These are phyloP conservation scores for Kuraishia hungarica DNA, from an alignment of 805 yeast genomes.

Conservation along the genomic window DNA sequence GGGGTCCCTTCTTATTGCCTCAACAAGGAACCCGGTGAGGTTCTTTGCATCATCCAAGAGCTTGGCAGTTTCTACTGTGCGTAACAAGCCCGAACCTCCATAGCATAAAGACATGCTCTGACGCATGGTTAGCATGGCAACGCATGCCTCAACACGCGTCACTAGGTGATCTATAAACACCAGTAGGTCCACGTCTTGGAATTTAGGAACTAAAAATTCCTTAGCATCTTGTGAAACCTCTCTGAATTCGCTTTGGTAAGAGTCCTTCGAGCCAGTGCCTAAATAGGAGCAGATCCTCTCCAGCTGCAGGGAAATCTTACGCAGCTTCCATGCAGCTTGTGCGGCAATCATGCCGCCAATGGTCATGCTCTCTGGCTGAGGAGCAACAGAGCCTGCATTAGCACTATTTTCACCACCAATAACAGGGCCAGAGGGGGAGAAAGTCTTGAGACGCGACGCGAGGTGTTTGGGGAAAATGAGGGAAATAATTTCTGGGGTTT, in stretches of 20 bases:
- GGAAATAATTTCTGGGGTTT: constrained; percentile 83
- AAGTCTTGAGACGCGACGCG: constrained; percentile 45
- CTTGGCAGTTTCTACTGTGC: neutral
- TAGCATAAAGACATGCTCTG: constrained; percentile 15
- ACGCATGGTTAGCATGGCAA: constrained; percentile 34
- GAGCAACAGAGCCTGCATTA: constrained; percentile 8
- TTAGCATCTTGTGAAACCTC: neutral
- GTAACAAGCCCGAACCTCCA: neutral
- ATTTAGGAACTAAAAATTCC: neutral
- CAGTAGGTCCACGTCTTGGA: constrained; percentile 34
- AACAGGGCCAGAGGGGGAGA: neutral
- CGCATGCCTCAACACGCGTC: constrained; percentile 60
- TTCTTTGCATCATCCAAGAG: neutral
- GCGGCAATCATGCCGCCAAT: constrained; percentile 20
- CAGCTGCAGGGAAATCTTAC: constrained; percentile 45
- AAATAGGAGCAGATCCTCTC: constrained; percentile 49
- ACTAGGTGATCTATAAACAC: constrained; percentile 55
- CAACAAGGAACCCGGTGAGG: neutral
- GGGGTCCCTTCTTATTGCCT: neutral
- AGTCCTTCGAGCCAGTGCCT: constrained; percentile 11
- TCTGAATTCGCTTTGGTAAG: neutral
- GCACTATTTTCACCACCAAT: constrained; percentile 23
- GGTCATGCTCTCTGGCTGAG: constrained; percentile 10
- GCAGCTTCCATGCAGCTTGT: constrained; percentile 26
- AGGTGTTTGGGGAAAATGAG: constrained; percentile 65